phyloP scores from a whole-genome alignment of 2,329 filamentous ascomycete genomes.

The Penicillium oxalicum region DNA sequence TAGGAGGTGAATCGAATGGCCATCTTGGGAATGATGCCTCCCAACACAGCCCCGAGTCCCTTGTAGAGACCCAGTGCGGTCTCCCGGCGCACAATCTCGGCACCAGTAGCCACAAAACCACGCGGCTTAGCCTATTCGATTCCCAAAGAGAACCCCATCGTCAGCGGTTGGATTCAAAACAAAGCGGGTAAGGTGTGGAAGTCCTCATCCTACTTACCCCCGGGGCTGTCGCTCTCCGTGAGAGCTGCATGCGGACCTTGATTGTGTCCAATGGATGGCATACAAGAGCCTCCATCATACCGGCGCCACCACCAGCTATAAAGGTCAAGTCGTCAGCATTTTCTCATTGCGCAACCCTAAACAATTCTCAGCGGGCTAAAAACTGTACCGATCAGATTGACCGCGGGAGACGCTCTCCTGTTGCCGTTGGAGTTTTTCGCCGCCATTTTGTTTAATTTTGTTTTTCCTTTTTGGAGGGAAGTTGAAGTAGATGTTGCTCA shows the following conservation, averaged over 20 bases:
- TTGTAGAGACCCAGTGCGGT: conserved; percentile 94
- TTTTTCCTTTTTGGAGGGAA: no score
- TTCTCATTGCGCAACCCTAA: conserved; percentile 5
- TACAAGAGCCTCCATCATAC: conserved; percentile 97
- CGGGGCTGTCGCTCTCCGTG: conserved; percentile 71
- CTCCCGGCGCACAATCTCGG: conserved; percentile 81
- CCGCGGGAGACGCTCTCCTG: conserved; percentile 75
- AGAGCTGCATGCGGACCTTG: conserved; percentile 99
- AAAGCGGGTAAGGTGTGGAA: background rate
- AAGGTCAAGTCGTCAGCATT: conserved; percentile 18
- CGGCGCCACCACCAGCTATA: conserved; percentile 85
- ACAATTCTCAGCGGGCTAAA: background rate
- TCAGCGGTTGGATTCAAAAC: conserved; percentile 7
- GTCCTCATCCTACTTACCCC: conserved; percentile 51
- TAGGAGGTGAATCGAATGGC: conserved; percentile 98
- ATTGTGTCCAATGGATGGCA: conserved; percentile 98
- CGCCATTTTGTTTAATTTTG: conserved; percentile 44
- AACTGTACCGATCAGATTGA: conserved; percentile 77
- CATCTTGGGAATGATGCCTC: conserved; percentile 98
- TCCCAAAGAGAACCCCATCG: background rate
- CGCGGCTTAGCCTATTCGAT: conserved; percentile 58
- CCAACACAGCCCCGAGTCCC: conserved; percentile 91
- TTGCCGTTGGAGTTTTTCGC: conserved; percentile 52
- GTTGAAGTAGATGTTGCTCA: no score
- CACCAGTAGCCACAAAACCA: conserved; percentile 80